A percentile compares a stretch with the other conserved stretches of the same genome.
Conservation (phyloP, 139 green algal genomes). For the Micromonas commoda region DNA sequence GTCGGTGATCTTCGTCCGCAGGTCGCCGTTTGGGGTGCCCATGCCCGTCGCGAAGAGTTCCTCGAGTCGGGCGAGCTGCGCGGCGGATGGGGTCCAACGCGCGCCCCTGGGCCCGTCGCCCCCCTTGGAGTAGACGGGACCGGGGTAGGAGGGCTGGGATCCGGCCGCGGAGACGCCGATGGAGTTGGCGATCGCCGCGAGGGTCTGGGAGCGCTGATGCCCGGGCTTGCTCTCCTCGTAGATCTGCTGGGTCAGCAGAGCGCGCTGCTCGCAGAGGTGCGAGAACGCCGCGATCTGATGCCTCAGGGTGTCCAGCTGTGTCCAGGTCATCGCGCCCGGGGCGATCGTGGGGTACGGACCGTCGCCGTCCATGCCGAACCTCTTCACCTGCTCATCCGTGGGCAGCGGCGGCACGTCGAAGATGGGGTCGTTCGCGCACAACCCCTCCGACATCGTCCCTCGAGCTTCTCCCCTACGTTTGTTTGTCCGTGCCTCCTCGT, state of each 20-base stretch:
- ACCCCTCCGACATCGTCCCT: neutral
- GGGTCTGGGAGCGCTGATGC: neutral
- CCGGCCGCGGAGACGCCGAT: neutral
- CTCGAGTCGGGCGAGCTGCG: slow-evolving; percentile 39
- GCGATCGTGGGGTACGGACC: too few species aligned
- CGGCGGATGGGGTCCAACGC: slow-evolving; percentile 33
- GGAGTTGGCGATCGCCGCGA: neutral
- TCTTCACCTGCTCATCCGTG: too few species aligned
- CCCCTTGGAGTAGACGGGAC: neutral
- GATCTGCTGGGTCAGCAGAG: slow-evolving; percentile 2
- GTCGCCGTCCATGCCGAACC: too few species aligned
- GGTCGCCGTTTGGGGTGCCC: slow-evolving; percentile 32
- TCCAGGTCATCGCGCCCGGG: slow-evolving; percentile 18
- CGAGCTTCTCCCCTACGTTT: neutral
- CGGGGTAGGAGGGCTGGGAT: neutral
- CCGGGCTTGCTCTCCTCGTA: neutral
- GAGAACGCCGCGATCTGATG: slow-evolving; percentile 22
- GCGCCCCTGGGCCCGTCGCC: slow-evolving; percentile 14
- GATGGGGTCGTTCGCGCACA: too few species aligned
- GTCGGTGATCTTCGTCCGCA: slow-evolving; percentile 35
- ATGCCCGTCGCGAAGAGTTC: slow-evolving; percentile 27
- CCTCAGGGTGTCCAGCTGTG: slow-evolving; percentile 13
- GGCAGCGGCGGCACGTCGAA: too few species aligned
- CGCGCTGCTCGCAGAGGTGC: slow-evolving; percentile 16
- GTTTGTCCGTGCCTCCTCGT: neutral